Evolutionary conservation across 2,329 filamentous ascomycete species (phyloP).

Genomic region (Pyrenochaeta sp.): DNA sequence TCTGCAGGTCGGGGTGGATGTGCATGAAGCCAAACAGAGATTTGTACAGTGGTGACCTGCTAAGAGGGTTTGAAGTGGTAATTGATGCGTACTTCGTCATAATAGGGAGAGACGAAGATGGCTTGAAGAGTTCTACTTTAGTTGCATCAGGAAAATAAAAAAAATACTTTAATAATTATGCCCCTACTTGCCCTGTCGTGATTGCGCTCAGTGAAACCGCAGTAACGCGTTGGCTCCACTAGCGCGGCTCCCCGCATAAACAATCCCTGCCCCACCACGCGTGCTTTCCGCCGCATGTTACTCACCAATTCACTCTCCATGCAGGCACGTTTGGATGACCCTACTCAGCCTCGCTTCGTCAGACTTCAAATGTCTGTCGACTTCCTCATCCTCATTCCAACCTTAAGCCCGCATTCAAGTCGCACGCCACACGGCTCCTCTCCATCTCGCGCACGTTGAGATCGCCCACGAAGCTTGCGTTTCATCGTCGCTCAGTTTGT

Average conservation of each 20-base stretch:
- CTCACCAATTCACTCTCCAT: conserved; percentile 13
- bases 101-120: conserved; percentile 35
- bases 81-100: conserved; percentile 34
- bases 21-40: conserved; percentile 24
- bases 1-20: conserved; percentile 33
- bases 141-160: conserved; percentile 31
- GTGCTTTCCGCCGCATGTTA: conserved; percentile 11
- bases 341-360: not conserved
- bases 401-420: not conserved
- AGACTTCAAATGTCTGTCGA: not conserved
- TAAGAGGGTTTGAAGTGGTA: conserved; percentile 29
- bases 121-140: conserved; percentile 32
- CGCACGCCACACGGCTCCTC: not conserved
- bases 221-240: too few relatives aligned
- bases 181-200: not conserved
- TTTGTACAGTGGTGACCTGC: conserved; percentile 26
- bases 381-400: not conserved
- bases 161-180: conserved; percentile 16
- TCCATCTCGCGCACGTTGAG: not conserved
- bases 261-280: not conserved
- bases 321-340: conserved; percentile 2
- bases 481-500: not conserved
- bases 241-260: not conserved
- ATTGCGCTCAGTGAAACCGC: not conserved
- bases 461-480: not conserved